Evolutionary conservation across 2,329 filamentous ascomycete species (phyloP).

Genomic region (Xylariaceae sp.): DNA sequence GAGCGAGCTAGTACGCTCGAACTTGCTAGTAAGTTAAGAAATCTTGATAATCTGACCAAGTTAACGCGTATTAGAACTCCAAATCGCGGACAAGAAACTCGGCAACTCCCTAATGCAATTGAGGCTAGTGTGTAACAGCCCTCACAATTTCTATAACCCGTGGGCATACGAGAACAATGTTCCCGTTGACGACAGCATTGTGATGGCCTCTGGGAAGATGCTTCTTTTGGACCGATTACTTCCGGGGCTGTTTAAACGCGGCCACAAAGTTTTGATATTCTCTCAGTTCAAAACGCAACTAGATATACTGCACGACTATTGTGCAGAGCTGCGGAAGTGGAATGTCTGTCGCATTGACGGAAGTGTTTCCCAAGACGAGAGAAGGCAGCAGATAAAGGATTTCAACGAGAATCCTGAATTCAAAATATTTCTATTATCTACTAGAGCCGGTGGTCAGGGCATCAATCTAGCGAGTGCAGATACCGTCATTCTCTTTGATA

Average conservation of each 20-base stretch:
- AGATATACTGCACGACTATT: constrained; percentile 88
- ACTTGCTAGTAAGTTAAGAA: constrained; percentile 67
- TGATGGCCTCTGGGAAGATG: constrained; percentile 94
- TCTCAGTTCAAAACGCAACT: constrained; percentile 95
- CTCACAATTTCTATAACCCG: constrained; percentile 96
- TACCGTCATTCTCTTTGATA: constrained; percentile 90
- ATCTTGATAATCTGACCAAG: not conserved
- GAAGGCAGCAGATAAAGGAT: constrained; percentile 69
- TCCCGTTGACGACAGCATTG: constrained; percentile 74
- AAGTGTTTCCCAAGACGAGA: constrained; percentile 73
- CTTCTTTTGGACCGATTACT: constrained; percentile 86
- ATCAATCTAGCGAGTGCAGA: constrained; percentile 93
- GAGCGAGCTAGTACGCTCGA: constrained; percentile 70
- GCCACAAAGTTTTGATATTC: constrained; percentile 93
- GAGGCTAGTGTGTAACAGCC: constrained; percentile 87
- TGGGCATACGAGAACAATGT: constrained; percentile 66
- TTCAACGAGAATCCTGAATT: constrained; percentile 69
- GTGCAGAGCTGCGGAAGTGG: constrained; percentile 75
- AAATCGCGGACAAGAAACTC: constrained; percentile 88
- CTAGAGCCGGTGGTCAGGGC: constrained; percentile 88
- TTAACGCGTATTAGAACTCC: constrained; percentile 62
- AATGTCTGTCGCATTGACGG: constrained; percentile 89
- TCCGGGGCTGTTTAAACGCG: constrained; percentile 69
- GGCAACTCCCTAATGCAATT: constrained; percentile 93
- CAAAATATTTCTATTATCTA: constrained; percentile 85